Evolutionary conservation across 2,329 filamentous ascomycete genomes (phyloP).

Genomic region (Leptographium galeiforme): DNA sequence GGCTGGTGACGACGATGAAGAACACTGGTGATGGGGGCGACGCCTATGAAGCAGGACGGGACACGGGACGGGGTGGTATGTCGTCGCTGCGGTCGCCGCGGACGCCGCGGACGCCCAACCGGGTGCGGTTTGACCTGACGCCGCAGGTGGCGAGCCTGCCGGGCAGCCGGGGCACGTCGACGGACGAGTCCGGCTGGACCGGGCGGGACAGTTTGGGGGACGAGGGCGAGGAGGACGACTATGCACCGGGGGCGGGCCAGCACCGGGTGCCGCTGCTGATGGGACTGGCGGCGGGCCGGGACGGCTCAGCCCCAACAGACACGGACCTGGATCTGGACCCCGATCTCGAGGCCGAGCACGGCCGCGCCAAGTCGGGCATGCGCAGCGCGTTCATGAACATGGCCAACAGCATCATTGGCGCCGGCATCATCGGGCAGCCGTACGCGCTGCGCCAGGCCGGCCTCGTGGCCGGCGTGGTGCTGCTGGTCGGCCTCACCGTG

Average conservation of each 20-base stretch:
- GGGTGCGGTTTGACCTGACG: conserved; percentile 59
- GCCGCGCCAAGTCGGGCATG: conserved; percentile 71
- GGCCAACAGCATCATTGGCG: conserved; percentile 93
- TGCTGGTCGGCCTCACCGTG: conserved; percentile 68
- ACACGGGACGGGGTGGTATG: not conserved
- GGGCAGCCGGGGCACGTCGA: not conserved
- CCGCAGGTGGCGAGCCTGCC: conserved; percentile 25
- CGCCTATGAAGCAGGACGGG: not conserved
- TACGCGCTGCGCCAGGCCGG: conserved; percentile 95
- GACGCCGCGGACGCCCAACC: conserved; percentile 51
- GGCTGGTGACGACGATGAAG: not conserved
- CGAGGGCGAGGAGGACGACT: conserved; percentile 12
- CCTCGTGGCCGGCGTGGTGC: conserved; percentile 61
- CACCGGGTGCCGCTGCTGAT: conserved; percentile 61
- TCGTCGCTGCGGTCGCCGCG: conserved; percentile 13
- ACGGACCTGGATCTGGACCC: conserved; percentile 19
- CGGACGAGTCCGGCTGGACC: not conserved
- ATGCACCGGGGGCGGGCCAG: conserved; percentile 17
- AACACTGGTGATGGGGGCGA: not conserved
- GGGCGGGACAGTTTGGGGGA: not conserved
- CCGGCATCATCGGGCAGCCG: conserved; percentile 68
- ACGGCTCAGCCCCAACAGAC: not conserved
- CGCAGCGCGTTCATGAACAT: conserved; percentile 97
- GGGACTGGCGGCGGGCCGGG: conserved; percentile 17
- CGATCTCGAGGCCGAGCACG: conserved; percentile 19